Percentiles rank a stretch among this genome's conserved stretches.
Evolutionary conservation across 2,329 filamentous ascomycete genomes (phyloP).

Genomic region (Pyricularia sp.): DNA sequence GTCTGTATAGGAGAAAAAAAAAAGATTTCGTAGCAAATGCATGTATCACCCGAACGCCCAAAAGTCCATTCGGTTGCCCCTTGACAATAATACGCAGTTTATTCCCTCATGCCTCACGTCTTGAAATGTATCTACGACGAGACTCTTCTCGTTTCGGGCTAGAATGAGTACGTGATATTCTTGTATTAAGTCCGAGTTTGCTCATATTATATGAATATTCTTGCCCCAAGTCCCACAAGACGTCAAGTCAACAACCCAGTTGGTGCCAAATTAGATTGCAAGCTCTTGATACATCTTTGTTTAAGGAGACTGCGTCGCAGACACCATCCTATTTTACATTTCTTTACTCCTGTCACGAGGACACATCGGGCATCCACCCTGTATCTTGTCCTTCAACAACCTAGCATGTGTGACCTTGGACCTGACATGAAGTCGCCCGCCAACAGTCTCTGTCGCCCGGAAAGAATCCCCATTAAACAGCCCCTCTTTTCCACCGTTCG

Average conservation of each 20-base stretch:
- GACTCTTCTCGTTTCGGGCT: no score
- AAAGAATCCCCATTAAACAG: background rate
- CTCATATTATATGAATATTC: no score
- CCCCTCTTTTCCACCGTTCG: background rate
- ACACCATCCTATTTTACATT: background rate
- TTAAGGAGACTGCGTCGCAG: background rate
- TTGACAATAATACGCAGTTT: no score
- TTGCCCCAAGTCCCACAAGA: no score
- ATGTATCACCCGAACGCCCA: no score
- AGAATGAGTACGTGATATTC: no score
- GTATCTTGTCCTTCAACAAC: slow-evolving; percentile 61
- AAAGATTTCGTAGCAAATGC: no score
- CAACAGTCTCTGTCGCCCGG: background rate
- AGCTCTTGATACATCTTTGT: background rate
- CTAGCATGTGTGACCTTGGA: slow-evolving; percentile 83
- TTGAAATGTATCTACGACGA: no score
- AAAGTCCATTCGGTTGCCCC: no score
- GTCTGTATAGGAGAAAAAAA: no score
- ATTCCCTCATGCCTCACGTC: no score
- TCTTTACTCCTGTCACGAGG: slow-evolving; percentile 9
- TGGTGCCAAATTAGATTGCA: background rate
- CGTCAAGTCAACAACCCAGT: background rate
- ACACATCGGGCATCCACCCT: slow-evolving; percentile 56
- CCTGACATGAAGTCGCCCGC: slow-evolving; percentile 36
- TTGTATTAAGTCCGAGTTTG: no score